phyloP scores from a whole-genome alignment of 306 rosid species.

The Cyclanthera cordifolia region DNA sequence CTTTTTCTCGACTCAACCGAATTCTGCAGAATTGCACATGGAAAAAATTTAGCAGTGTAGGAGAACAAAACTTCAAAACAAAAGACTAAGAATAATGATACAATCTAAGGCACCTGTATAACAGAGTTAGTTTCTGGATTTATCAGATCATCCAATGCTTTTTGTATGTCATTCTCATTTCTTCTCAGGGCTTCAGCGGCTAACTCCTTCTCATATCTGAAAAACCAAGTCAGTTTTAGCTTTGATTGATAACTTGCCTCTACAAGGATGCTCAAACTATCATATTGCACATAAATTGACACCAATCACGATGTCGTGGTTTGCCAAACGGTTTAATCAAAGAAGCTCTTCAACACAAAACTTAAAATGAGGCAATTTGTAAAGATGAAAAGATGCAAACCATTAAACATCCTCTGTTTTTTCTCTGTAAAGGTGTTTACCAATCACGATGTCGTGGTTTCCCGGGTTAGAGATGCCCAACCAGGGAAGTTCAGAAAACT shows the following conservation, averaged over 20 bases:
- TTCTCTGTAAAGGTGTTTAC: no score
- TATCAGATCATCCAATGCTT: conserved; percentile 78
- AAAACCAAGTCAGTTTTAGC: conserved; percentile 15
- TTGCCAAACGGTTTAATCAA: not conserved
- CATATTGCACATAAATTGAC: not conserved
- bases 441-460: no score
- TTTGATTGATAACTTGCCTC: not conserved
- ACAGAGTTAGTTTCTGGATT: conserved; percentile 63
- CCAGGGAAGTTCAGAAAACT: no score
- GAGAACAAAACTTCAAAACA: not conserved
- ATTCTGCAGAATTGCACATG: conserved; percentile 43
- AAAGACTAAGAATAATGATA: not conserved
- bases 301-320: not conserved
- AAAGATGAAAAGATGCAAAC: not conserved
- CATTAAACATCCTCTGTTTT: not conserved
- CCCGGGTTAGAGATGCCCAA: no score
- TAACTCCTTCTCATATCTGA: conserved; percentile 65
- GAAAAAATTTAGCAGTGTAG: conserved; percentile 12
- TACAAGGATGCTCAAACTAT: not conserved
- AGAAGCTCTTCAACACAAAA: not conserved
- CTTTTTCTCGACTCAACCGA: conserved; percentile 54
- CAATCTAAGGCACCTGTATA: conserved; percentile 39
- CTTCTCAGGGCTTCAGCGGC: conserved; percentile 86
- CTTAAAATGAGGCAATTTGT: not conserved
- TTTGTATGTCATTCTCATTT: conserved; percentile 68